Percentiles rank a stretch among this genome's conserved stretches.
Conservation (phyloP, 345 rosid species). For the Ailanthus altissimus region DNA sequence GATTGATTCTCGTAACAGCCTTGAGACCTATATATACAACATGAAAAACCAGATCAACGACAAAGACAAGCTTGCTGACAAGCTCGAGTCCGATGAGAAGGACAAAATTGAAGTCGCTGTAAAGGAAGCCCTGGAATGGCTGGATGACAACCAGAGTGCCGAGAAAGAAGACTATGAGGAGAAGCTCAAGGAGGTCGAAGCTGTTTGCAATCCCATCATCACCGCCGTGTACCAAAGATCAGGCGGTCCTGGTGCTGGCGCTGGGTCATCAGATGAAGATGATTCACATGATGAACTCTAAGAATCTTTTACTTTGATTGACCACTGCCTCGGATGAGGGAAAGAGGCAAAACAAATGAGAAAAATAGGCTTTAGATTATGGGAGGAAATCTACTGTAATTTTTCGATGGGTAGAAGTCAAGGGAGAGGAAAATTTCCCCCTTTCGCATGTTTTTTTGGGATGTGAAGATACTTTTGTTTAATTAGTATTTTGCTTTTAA, state of each 20-base stretch:
- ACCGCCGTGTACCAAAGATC: slow-evolving; percentile 79
- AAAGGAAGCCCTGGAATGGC: slow-evolving; percentile 96
- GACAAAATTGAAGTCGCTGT: slow-evolving; percentile 77
- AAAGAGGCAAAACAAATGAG: slow-evolving; percentile 11
- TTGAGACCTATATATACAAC: slow-evolving; percentile 90
- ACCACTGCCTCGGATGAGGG: slow-evolving; percentile 1
- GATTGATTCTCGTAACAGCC: slow-evolving; percentile 85
- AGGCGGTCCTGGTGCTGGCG: slow-evolving; percentile 69
- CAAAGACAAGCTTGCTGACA: slow-evolving; percentile 95
- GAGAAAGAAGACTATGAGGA: slow-evolving; percentile 94
- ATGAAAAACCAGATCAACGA: slow-evolving; percentile 93
- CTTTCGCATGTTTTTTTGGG: slow-evolving; percentile 26
- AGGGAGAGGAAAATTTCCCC: slow-evolving; percentile 19
- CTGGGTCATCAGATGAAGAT: slow-evolving; percentile 39
- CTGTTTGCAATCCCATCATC: slow-evolving; percentile 91
- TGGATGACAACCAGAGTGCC: slow-evolving; percentile 83
- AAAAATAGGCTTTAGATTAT: slow-evolving; percentile 19
- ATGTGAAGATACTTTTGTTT: slow-evolving; percentile 23
- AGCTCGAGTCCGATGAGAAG: slow-evolving; percentile 87
- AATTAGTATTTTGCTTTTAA: slow-evolving; percentile 3
- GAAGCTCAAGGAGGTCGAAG: slow-evolving; percentile 95
- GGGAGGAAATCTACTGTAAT: slow-evolving; percentile 35
- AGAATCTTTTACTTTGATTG: slow-evolving; percentile 23
- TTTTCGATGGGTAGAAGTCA: slow-evolving; percentile 30
- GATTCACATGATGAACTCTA: slow-evolving; percentile 68